phyloP scores from a whole-genome alignment of 2,329 filamentous ascomycete genomes.

The Lanzia echinophila region DNA sequence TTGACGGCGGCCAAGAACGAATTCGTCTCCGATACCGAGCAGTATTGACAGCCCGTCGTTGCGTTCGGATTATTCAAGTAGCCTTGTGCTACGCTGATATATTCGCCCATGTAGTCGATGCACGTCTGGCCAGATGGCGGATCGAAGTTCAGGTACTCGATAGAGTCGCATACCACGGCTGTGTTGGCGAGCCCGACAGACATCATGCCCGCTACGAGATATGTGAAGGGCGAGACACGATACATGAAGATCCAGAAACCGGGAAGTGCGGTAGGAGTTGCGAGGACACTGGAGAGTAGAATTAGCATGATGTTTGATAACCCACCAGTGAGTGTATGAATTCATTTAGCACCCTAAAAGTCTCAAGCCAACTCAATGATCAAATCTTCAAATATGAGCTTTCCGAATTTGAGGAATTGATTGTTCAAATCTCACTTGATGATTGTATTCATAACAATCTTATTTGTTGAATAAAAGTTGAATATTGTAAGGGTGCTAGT shows the following conservation, averaged over 20 bases:
- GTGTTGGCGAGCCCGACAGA: slow-evolving; percentile 64
- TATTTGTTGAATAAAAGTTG: no score
- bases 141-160: slow-evolving; percentile 63
- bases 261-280: slow-evolving; percentile 54
- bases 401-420: no score
- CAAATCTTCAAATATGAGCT: no score
- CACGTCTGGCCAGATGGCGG: slow-evolving; percentile 56
- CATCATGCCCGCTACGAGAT: slow-evolving; percentile 68
- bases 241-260: slow-evolving; percentile 86
- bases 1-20: slow-evolving; percentile 41
- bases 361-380: no score
- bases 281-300: slow-evolving; percentile 54
- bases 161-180: slow-evolving; percentile 56
- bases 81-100: slow-evolving; percentile 45
- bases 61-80: slow-evolving; percentile 44
- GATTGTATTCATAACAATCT: no score
- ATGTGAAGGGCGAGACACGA: slow-evolving; percentile 74
- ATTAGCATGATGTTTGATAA: no score
- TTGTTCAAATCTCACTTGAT: no score
- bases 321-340: no score
- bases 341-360: no score
- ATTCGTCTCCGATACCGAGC: slow-evolving; percentile 46
- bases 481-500: no score
- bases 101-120: slow-evolving; percentile 47
- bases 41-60: slow-evolving; percentile 49